These are phyloP conservation scores for Suillus decipiens DNA, from an alignment of 768 basidiomycete species.

Conservation along the genomic window DNA sequence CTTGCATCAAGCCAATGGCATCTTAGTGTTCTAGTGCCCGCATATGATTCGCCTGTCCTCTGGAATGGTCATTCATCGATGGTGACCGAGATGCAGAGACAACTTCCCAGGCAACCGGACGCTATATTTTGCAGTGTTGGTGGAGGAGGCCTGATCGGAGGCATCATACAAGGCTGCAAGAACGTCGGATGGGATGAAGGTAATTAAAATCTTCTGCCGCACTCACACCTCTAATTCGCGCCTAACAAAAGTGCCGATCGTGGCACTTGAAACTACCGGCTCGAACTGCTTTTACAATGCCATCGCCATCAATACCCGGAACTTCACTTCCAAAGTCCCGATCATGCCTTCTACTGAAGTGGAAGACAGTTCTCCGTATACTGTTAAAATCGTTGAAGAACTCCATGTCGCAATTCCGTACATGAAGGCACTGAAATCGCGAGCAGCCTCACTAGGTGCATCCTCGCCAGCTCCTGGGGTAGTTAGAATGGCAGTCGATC, in stretches of 20 bases:
- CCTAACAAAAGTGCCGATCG: conserved; percentile 53
- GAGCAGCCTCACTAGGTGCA: conserved; percentile 72
- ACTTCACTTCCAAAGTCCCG: conserved; percentile 35
- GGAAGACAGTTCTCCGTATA: conserved; percentile 34
- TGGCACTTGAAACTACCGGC: conserved; percentile 71
- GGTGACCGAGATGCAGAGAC: conserved; percentile 59
- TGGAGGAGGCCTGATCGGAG: conserved; percentile 71
- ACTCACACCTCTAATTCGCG: conserved; percentile 5
- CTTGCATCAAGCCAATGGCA: not conserved
- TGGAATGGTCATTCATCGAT: conserved; percentile 84
- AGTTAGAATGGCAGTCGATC: conserved; percentile 64
- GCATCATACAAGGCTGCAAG: conserved; percentile 68
- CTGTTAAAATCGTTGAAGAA: conserved; percentile 43
- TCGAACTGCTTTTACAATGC: conserved; percentile 76
- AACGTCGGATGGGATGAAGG: conserved; percentile 69
- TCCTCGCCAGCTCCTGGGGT: conserved; percentile 61
- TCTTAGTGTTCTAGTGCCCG: conserved; percentile 63
- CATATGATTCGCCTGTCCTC: conserved; percentile 67
- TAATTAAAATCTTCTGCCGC: conserved; percentile 30
- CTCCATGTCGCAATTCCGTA: conserved; percentile 57
- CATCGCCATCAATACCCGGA: conserved; percentile 52
- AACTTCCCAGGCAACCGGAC: conserved; percentile 57
- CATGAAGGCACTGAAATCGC: conserved; percentile 58
- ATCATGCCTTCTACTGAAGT: conserved; percentile 29
- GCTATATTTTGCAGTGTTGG: conserved; percentile 81